Percentiles rank a stretch among this genome's conserved stretches.
Evolutionary conservation across 2,329 filamentous ascomycete species (phyloP).

Genomic region (Coleophoma cylindrospora): DNA sequence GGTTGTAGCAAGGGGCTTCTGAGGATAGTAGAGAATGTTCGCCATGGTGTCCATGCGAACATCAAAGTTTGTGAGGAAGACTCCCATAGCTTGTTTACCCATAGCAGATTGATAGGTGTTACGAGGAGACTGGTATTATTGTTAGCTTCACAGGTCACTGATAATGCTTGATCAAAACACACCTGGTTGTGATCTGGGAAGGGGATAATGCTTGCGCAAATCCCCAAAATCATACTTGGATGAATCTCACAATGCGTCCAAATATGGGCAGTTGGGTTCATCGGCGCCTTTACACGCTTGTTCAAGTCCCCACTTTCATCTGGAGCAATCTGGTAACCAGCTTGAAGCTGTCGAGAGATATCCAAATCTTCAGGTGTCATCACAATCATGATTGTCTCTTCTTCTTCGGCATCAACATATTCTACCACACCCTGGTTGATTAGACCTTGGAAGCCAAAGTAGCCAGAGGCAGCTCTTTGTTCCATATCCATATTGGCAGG

Average conservation of each 20-base stretch:
- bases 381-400: slow-evolving; percentile 98
- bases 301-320: slow-evolving; percentile 71
- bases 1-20: slow-evolving; percentile 94
- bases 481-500: slow-evolving; percentile 54
- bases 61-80: slow-evolving; percentile 95
- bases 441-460: slow-evolving; percentile 85
- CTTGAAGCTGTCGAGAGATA: slow-evolving; percentile 64
- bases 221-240: slow-evolving; percentile 96
- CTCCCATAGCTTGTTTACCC: slow-evolving; percentile 99
- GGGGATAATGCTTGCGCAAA: slow-evolving; percentile 98
- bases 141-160: slow-evolving; percentile 26
- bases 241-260: slow-evolving; percentile 99
- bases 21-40: slow-evolving; percentile 97
- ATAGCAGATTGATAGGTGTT: slow-evolving; percentile 99
- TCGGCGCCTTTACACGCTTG: slow-evolving; percentile 79
- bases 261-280: slow-evolving; percentile 82
- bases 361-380: slow-evolving; percentile 98
- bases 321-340: slow-evolving; percentile 52
- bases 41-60: slow-evolving; percentile 99
- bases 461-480: slow-evolving; percentile 48
- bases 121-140: slow-evolving; percentile 68
- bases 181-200: slow-evolving; percentile 98
- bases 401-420: slow-evolving; percentile 96
- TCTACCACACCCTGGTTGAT: slow-evolving; percentile 84
- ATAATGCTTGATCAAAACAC: slow-evolving; percentile 24